phyloP scores from a whole-genome alignment of 1,284 basidiomycete genomes.

The Albatrellus sp. region DNA sequence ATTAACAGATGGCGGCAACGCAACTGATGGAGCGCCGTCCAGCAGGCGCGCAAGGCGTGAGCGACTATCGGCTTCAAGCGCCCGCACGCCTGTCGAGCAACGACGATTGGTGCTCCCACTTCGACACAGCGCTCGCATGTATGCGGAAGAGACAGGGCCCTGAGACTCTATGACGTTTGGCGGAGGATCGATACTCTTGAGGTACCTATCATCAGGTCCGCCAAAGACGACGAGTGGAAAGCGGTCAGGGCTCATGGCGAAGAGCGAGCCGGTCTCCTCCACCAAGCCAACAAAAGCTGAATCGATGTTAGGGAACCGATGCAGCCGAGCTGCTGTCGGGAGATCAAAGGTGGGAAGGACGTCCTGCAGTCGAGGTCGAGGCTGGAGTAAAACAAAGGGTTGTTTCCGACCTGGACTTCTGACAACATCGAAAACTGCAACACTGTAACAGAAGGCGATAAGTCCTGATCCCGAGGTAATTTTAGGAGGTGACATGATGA shows the following conservation, averaged over 20 bases:
- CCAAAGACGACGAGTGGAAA: slow-evolving; percentile 71
- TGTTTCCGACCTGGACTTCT: slow-evolving; percentile 29
- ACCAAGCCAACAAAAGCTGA: slow-evolving; percentile 67
- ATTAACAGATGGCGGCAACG: slow-evolving; percentile 8
- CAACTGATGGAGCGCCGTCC: slow-evolving; percentile 21
- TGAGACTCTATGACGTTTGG: slow-evolving; percentile 11
- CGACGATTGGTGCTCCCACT: slow-evolving; percentile 32
- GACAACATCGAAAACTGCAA: slow-evolving; percentile 72
- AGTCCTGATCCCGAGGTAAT: too few species aligned
- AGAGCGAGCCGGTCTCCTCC: slow-evolving; percentile 59
- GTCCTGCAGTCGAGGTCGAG: slow-evolving; percentile 55
- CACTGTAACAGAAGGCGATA: slow-evolving; percentile 25
- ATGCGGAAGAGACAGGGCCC: not conserved
- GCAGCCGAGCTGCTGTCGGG: slow-evolving; percentile 19
- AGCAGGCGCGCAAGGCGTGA: slow-evolving; percentile 22
- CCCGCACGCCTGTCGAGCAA: slow-evolving; percentile 50
- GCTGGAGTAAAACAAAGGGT: slow-evolving; percentile 71
- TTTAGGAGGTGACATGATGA: slow-evolving; percentile 4
- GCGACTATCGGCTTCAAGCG: slow-evolving; percentile 27
- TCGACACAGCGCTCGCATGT: slow-evolving; percentile 19
- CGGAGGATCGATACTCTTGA: slow-evolving; percentile 24
- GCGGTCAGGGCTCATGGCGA: slow-evolving; percentile 61
- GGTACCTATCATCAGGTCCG: slow-evolving; percentile 22
- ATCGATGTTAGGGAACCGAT: slow-evolving; percentile 33
- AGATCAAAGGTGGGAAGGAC: slow-evolving; percentile 38